Base-by-base conservation (phyloP, 441 rosid species). In the Geranium incanum region DNA sequence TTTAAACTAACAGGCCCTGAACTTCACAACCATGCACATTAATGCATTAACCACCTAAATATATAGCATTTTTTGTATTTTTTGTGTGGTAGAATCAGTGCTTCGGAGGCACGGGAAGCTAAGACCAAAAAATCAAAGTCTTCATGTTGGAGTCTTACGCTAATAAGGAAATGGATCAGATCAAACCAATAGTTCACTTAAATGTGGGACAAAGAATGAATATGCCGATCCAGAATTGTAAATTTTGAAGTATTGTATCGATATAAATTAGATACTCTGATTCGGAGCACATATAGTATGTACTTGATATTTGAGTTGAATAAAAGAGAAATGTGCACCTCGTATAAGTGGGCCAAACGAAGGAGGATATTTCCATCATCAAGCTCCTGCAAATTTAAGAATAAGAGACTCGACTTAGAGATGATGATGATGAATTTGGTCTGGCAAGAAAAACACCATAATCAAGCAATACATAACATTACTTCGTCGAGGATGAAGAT, bases 301-400 rank as follows among this genome's bases (percentile, higher is more conserved):
- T 0, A 45, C n/a, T 45, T 13, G 52, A 48, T 48, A 48, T 9
- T 48, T 9, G 55, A 48, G 8, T 48, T 9, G 55, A 48, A 48
- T 48, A 48, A 48, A 48, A 48, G 55, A 59, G 33, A 59, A 45
- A 50, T 69, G 5, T 68, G 62, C 70, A 87, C 92, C 92, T 86
- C 92, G 12, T 78, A 86, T 68, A 87, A 73, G 75, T 87, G 89
- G 52, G 92, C 92, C 70, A 87, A 71, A 66, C 92, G 89, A 23
- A 86, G 68, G 62, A 87, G 92, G 74, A 79, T 84, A 6, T 78
- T 77, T 41, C 84, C 85, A 76, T 83, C 78, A 38, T 84, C 89
- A 69, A 87, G 78, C 69, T 87, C 89, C 89, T 86, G 82, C 78
- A 73, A 70, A 50, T 64, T 69, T 38, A 52, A 68, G 43, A 64